Evolutionary conservation across 352 stramenopile species (phyloP), one percentile per base, ranked within the genome.

Genomic region (Pythium rishiriense): DNA sequence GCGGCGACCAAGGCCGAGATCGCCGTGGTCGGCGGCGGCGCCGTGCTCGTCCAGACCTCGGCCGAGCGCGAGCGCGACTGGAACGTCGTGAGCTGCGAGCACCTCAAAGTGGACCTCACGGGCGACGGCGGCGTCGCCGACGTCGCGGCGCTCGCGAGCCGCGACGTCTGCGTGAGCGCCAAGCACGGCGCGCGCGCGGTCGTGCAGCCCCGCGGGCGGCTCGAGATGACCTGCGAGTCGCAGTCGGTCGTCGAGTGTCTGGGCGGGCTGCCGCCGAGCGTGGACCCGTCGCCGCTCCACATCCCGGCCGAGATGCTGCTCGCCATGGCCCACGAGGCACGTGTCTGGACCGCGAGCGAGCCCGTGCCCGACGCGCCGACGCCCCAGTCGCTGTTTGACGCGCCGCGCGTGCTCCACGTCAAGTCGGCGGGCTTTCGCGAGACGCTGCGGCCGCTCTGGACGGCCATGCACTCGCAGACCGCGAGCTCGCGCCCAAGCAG

Each of bases 371-470:
- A 28, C 22, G 26, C n/a, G 28, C 48, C 48, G 15, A 55, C 29
- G 12, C 10, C 29, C 5, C 15, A 19, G 15, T 17, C 17, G 24
- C 9, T 42, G 26, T 55, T 41, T 4, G n/a, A 26, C 28, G 17
- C 48, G 29, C 48, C 48, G n/a, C 48, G 48, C 15, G n/a, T 39
- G 21, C 12, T 55, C 15, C 15, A 12, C 17, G 17, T 42, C 48
- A 22, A 25, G 19, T 42, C 41, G n/a, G 48, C 48, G 8, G 48
- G 48, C 1, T 25, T 55, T 19, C 48, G 48, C 15, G 48, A 55
- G 48, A 55, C 48, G 14, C 26, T 55, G 28, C 48, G 48, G 25
- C 48, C 48, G 48, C 26, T 55, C 28, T 41, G 48, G 28, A 14
- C 48, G 28, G 17, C 25, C 14, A 25, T 55, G 12, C 29, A 41